phyloP scores from a whole-genome alignment of 257 asterid genomes.

The Lantana camara region DNA sequence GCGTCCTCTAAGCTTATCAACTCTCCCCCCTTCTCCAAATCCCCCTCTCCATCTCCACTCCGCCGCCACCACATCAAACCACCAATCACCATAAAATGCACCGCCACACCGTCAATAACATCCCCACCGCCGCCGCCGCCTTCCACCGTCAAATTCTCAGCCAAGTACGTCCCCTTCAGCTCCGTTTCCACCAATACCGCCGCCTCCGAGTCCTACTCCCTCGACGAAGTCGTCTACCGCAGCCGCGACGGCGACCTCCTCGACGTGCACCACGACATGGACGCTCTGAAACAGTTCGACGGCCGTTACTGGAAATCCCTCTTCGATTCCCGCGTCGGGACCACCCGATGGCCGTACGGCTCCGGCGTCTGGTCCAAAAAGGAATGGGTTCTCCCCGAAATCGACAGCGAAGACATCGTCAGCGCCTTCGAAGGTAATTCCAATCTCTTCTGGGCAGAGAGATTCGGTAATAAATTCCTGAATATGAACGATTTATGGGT shows the following conservation, averaged over 20 bases:
- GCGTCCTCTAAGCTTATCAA: slow-evolving; percentile 28
- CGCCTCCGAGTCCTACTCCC: slow-evolving; percentile 54
- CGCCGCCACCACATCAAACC: slow-evolving; percentile 17
- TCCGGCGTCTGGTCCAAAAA: slow-evolving; percentile 77
- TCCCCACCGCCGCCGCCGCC: slow-evolving; percentile 26
- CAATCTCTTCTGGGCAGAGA: slow-evolving; percentile 60
- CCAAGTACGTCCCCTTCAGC: slow-evolving; percentile 63
- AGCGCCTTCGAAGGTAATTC: slow-evolving; percentile 64
- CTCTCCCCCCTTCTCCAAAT: slow-evolving; percentile 18
- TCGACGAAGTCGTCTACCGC: slow-evolving; percentile 62
- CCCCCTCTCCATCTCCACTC: slow-evolving; percentile 18
- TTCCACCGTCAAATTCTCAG: slow-evolving; percentile 42
- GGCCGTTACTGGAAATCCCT: slow-evolving; percentile 55
- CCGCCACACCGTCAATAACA: slow-evolving; percentile 28
- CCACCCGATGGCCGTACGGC: slow-evolving; percentile 66
- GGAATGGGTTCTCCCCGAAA: slow-evolving; percentile 61
- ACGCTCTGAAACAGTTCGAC: slow-evolving; percentile 51
- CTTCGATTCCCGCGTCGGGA: slow-evolving; percentile 62
- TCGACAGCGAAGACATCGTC: slow-evolving; percentile 50
- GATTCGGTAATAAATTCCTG: slow-evolving; percentile 46
- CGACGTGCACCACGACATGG: slow-evolving; percentile 65
- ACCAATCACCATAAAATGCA: slow-evolving; percentile 22
- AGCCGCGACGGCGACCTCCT: slow-evolving; percentile 61
- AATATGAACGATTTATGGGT: slow-evolving; percentile 62
- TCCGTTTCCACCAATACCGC: slow-evolving; percentile 42